Base-by-base conservation (phyloP, 2,329 filamentous ascomycete species). In the Piedraia hortae region DNA sequence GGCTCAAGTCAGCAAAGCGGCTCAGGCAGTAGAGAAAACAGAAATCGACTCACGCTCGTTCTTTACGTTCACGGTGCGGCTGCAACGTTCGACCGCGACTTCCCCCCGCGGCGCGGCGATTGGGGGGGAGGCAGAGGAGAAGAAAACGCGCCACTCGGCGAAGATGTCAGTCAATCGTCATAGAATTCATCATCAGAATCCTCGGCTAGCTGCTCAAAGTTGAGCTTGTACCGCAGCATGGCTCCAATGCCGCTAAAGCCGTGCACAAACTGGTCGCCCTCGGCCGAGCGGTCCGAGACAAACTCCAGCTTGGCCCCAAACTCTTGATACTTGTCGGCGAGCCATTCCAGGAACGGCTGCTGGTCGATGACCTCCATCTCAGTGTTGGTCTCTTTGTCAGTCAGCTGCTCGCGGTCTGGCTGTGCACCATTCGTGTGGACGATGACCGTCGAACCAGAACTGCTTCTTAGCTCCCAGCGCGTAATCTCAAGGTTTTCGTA, bases 201-300 rank as follows among this genome's bases (percentile, higher is more conserved):
- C 47, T 93, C 85, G 49, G 71, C 72, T 50, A 97, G 62, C 52
- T 97, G 88, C 54, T 97, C 88, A 54, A 97, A 97, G 59, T 97
- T 97, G 59, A 97, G 77, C 59, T 91, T 91, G 67, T 97, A 97
- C 38, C 85, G 78, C 45, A 97, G 66, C 42, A 97, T 70, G 33
- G 82, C 82, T 35, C 85, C 85, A 38, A 97, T 90, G 43, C 85
- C 85, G 68, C 85, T 85, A 44, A 97, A 97, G 32, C 85, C 85
- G 58, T 91, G 93, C 42, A 97, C 85, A 52, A 97, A 97, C 57
- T 97, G 85, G 54, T 97, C 97, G 45, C 85, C 85, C 54, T 97
- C 85, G 29, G 75, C 89, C 28, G 82, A 93, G 34, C 78, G 71
- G 47, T 97, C 88, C 21, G 85, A 91, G 32, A 97, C 85, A 37